A percentile compares a stretch with the other conserved stretches of the same genome.
These are phyloP conservation scores for Spatholobus suberectus DNA, from an alignment of 306 rosid species.

Conservation along the genomic window DNA sequence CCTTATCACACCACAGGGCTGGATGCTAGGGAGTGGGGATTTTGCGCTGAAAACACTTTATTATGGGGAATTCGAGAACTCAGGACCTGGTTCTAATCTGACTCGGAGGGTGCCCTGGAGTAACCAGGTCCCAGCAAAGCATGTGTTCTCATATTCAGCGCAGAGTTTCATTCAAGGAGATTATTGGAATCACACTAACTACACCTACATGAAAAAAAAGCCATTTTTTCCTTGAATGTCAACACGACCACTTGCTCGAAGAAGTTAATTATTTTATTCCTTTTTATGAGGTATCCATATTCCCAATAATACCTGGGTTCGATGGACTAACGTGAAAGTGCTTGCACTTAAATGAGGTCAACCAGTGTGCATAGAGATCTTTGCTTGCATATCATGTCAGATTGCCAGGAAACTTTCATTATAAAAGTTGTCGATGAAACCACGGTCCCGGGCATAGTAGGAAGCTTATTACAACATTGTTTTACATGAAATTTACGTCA, in stretches of 20 bases:
- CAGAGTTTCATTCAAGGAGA: constrained; percentile 88
- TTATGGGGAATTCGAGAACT: constrained; percentile 76
- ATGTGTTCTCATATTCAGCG: constrained; percentile 62
- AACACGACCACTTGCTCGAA: not conserved
- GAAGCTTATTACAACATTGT: not conserved
- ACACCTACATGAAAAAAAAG: not conserved
- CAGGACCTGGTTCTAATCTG: constrained; percentile 64
- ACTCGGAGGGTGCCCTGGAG: constrained; percentile 74
- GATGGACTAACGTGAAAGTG: not conserved
- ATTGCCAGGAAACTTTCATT: too few relatives aligned
- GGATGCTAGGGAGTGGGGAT: constrained; percentile 79
- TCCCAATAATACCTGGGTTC: not conserved
- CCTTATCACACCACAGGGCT: constrained; percentile 64
- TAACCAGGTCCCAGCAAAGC: constrained; percentile 66
- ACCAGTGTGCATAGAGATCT: not conserved
- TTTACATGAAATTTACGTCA: too few relatives aligned
- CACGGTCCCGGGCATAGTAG: not conserved
- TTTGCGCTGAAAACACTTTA: constrained; percentile 74
- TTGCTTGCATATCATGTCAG: not conserved
- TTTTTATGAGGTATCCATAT: not conserved
- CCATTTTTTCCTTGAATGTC: not conserved
- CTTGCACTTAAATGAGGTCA: too few relatives aligned
- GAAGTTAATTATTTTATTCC: not conserved
- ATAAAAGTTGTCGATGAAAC: not conserved
- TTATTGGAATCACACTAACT: constrained; percentile 58